Evolutionary conservation across 1,139 yeast genomes (phyloP).

Genomic region (Yamadazyma buinensis): DNA sequence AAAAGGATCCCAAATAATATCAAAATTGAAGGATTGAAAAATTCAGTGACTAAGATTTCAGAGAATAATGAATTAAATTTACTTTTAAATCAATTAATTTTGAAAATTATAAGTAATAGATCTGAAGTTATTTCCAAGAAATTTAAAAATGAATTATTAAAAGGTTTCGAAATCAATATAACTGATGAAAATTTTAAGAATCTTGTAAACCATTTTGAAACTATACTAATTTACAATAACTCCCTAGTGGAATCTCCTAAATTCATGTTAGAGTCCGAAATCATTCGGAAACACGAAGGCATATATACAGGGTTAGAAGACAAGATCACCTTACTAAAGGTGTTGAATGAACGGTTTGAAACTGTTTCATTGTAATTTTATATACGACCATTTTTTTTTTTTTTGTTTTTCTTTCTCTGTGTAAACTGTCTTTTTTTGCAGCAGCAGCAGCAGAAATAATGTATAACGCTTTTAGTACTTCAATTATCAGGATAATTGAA

Average conservation of each 20-base stretch:
- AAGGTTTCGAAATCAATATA: conserved; percentile 38
- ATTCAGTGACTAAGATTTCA: conserved; percentile 59
- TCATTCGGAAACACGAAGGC: no score
- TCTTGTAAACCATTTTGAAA: conserved; percentile 19
- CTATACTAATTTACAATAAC: conserved; percentile 18
- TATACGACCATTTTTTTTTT: no score
- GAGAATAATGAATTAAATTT: conserved; percentile 61
- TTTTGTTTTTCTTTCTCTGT: no score
- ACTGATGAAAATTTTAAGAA: conserved; percentile 13
- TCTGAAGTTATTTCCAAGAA: conserved; percentile 42
- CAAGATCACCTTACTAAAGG: no score
- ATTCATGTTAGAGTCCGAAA: conserved; percentile 3
- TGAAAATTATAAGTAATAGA: conserved; percentile 60
- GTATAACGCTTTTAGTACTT: no score
- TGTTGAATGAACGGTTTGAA: no score
- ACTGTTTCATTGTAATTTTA: no score
- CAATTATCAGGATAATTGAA: no score
- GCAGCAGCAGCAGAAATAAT: no score
- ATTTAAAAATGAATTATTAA: conserved; percentile 32
- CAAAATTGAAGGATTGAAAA: conserved; percentile 62
- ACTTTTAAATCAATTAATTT: conserved; percentile 54
- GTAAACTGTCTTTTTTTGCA: no score
- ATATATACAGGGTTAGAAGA: no score
- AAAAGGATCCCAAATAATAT: conserved; percentile 60
- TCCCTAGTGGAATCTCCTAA: conserved; percentile 1